Percentiles rank a stretch among this genome's conserved stretches.
Conservation (phyloP, 78 protist genomes). For the Polysphondylium violaceum region DNA sequence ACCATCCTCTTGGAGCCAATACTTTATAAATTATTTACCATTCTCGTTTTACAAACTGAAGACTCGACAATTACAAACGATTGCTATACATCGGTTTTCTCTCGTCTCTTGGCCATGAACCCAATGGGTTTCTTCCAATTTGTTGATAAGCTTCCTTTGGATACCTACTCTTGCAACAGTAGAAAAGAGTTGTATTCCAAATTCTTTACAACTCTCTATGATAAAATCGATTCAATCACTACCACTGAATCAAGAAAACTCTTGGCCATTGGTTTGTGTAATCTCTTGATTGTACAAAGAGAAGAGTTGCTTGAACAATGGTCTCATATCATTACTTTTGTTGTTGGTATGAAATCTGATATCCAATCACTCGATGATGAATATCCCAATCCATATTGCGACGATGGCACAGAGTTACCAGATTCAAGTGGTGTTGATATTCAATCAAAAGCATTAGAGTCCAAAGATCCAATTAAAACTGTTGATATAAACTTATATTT, state of each 20-base stretch:
- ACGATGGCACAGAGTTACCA: conserved; percentile 8
- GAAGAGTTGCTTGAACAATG: not conserved
- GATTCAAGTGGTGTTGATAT: conserved; percentile 14
- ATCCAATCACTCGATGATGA: not conserved
- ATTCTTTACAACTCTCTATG: conserved; percentile 29
- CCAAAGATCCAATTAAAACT: conserved; percentile 16
- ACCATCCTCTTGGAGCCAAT: not conserved
- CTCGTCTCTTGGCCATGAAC: conserved; percentile 6
- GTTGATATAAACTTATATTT: conserved; percentile 25
- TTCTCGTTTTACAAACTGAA: not conserved
- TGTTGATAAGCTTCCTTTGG: conserved; percentile 15
- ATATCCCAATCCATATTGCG: too few species aligned
- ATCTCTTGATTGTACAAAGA: conserved; percentile 9
- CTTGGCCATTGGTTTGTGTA: conserved; percentile 39
- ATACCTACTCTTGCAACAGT: not conserved
- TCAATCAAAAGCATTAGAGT: not conserved
- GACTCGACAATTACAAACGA: not conserved
- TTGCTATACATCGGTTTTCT: conserved; percentile 10
- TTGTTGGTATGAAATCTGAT: conserved; percentile 49
- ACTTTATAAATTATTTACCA: not conserved
- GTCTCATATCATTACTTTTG: conserved; percentile 1
- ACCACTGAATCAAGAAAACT: conserved; percentile 26
- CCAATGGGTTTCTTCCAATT: conserved; percentile 26
- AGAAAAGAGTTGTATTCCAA: not conserved
- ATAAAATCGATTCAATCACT: conserved; percentile 21